Base-by-base conservation (phyloP, 2,329 filamentous ascomycete genomes). In the Karstenula rhodostoma region DNA sequence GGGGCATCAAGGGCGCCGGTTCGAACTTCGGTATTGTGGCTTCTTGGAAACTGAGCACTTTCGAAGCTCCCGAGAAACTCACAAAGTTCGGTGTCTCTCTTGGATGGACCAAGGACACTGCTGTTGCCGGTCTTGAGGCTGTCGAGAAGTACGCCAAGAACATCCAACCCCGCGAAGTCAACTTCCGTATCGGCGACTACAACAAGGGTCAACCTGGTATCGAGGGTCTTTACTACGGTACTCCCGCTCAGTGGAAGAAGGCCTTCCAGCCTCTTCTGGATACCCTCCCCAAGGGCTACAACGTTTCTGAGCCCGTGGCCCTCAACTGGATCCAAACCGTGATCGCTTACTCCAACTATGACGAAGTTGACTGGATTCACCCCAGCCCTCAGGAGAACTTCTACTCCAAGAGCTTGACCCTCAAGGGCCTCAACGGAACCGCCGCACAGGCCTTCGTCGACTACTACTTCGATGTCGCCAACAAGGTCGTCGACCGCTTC, bases 1-100 rank as follows among this genome's bases (percentile, higher is more conserved):
- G 76, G 73, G 77, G 69, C 1, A 59, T 78, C n/a, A 63, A 65
- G 9, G 77, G 76, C 1, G 76, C 74, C 1, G 76, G 76, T 0
- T 67, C 67, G 48, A 75, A 74, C 51, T 78, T 75, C 52, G 76
- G 75, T 15, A 69, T 77, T 44, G 67, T 76, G 17, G 67, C 67
- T 4, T 70, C 62, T 0, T 75, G 65, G 59, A 61, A 61, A 32
- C 48, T 72, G 33, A 64, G 44, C 40, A 64, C 64, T 19, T 65
- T 65, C 46, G 60, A 19, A 22, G 60, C 62, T 22, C 62, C 62
- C 10, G 19, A 22, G 13, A 29, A 17, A 12, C 29, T 62, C 9
- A 64, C 60, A 27, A 56, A 35, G 40, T 64, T 62, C 40, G 57
- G 58, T 40, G 44, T 60, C 22, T 23, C 51, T 17, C 52, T 64